Base-by-base conservation (phyloP, 2,329 filamentous ascomycete species). In the Coniochaeta sp. region DNA sequence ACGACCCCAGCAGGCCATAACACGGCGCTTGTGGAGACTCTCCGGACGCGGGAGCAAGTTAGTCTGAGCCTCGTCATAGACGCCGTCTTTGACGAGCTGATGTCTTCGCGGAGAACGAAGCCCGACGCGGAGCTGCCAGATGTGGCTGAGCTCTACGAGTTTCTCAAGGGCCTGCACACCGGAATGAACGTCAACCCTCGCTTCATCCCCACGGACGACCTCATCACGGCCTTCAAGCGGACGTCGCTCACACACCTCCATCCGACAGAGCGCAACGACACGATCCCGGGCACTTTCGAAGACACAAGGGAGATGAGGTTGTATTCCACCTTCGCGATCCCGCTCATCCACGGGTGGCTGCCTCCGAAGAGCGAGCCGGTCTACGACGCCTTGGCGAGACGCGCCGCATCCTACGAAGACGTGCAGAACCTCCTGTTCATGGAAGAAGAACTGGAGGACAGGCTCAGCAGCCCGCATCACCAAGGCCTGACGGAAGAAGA, bases 161-260 rank as follows among this genome's bases (percentile, higher is more conserved):
- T 99, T 69, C 78, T 99, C 2, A 85, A 95, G 60, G 90, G 91
- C 52, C 77, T 99, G 2, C 91, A 97, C 67, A 98, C 93, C 0
- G 95, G 95, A 40, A 96, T 99, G 90, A 99, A 98, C 68, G 93
- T 98, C 60, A 99, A 99, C 65, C 95, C 95, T 2, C 86, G 89
- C 22, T 95, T 96, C 64, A 81, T 96, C 8, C 82, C 90, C 1
- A 81, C 78, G 0, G 70, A 75, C 8, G 77, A 81, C 16, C 72
- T 78, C 22, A 69, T 77, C 32, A 73, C 67, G 59, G 77, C 79
- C 2, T 79, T 80, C 54, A 80, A 79, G 69, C 79, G 75, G 57
- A 84, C 76, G 3, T 81, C 81, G 0, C 75, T 84, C 36, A 80
- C 78, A 1, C 78, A 85, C 63, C 67, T 83, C 2, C 76, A 82